Conservation (phyloP, 768 basidiomycete species). For the Vishniacozyma victoriae region DNA sequence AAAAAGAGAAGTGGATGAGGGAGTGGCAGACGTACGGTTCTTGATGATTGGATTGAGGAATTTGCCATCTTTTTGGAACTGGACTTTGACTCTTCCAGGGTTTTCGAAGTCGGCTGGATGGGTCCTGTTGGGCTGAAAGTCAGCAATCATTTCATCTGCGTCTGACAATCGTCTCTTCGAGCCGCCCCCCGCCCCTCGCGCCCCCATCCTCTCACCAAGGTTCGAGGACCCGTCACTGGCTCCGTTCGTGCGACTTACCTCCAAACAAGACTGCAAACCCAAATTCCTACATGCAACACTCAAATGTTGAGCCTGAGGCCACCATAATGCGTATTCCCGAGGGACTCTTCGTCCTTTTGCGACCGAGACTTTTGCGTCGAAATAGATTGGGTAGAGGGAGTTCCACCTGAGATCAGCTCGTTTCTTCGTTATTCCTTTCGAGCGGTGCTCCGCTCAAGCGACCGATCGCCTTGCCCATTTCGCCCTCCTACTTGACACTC, state of each 20-base stretch:
- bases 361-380: conserved; percentile 89
- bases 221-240: too few species aligned
- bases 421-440: too few species aligned
- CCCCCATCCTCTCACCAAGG: too few species aligned
- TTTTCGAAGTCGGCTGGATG: conserved; percentile 99
- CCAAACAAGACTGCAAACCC: conserved; percentile 74
- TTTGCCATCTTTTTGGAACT: conserved; percentile 47
- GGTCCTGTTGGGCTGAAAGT: conserved; percentile 57
- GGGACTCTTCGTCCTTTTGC: conserved; percentile 76
- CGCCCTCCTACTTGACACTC: too few species aligned
- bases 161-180: not conserved
- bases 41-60: conserved; percentile 45
- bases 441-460: too few species aligned
- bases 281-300: conserved; percentile 72
- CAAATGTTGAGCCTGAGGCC: conserved; percentile 91
- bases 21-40: conserved; percentile 40
- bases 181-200: not conserved
- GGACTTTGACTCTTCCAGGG: conserved; percentile 87
- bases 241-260: conserved; percentile 54
- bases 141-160: not conserved
- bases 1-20: not conserved
- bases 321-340: conserved; percentile 77
- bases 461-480: too few species aligned
- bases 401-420: conserved; percentile 84
- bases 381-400: conserved; percentile 91